Percentiles rank a stretch among this genome's conserved stretches.
Conservation (phyloP, 2,329 filamentous ascomycete species). For the Aspergillus floridensis region DNA sequence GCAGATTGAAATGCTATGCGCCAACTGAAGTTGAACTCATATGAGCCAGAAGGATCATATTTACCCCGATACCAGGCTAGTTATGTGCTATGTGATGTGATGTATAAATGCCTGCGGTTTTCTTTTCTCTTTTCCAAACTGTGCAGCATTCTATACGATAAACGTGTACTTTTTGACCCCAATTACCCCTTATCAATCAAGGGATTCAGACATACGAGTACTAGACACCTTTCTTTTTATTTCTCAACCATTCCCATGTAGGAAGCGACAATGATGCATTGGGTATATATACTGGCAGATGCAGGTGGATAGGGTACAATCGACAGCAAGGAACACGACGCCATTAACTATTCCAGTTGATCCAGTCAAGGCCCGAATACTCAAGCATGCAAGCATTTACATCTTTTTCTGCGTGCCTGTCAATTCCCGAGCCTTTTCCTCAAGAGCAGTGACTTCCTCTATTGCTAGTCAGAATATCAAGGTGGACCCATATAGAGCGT, state of each 20-base stretch:
- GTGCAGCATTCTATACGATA: not conserved
- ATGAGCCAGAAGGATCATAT: not conserved
- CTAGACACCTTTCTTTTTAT: not conserved
- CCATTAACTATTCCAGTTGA: not conserved
- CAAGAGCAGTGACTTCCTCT: slow-evolving; percentile 37
- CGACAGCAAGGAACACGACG: not conserved
- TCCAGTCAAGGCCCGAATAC: not conserved
- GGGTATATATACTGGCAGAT: not conserved
- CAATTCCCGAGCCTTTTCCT: slow-evolving; percentile 37
- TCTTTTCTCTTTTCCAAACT: not conserved
- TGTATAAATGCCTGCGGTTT: not conserved
- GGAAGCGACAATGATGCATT: not conserved
- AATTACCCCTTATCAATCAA: too few species aligned
- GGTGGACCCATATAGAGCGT: not conserved
- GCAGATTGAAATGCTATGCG: not conserved
- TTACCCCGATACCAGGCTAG: not conserved
- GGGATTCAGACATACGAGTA: not conserved
- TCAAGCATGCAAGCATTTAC: not conserved
- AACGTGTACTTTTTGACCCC: not conserved
- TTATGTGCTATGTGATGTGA: not conserved
- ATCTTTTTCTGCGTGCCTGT: slow-evolving; percentile 28
- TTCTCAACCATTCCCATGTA: not conserved
- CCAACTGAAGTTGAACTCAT: not conserved
- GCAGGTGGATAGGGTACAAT: not conserved
- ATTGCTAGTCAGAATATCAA: slow-evolving; percentile 5